phyloP scores from a whole-genome alignment of 1,284 basidiomycete genomes.

The Schizophyllum commune region DNA sequence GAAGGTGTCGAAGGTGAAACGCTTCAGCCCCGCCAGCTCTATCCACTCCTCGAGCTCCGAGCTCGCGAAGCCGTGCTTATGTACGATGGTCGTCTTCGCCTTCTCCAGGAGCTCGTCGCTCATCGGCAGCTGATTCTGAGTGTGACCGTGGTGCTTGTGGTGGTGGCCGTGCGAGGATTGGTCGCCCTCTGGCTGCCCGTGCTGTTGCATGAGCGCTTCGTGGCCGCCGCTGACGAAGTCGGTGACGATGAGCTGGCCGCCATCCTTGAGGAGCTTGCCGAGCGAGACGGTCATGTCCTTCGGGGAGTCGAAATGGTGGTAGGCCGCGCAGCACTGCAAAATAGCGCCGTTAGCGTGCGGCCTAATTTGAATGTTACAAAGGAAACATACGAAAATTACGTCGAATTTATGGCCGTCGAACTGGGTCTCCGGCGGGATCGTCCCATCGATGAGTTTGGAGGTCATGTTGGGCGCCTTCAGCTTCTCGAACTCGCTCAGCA shows the following conservation, averaged over 20 bases:
- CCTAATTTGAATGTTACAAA: neutral
- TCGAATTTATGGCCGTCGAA: slow-evolving; percentile 51
- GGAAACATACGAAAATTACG: slow-evolving; percentile 38
- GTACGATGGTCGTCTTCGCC: neutral
- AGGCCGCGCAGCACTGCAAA: slow-evolving; percentile 53
- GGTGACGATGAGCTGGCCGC: slow-evolving; percentile 51
- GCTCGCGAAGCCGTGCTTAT: slow-evolving; percentile 15
- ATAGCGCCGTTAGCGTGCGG: neutral
- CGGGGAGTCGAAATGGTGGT: slow-evolving; percentile 58
- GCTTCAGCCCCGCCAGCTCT: slow-evolving; percentile 5
- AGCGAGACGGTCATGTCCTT: slow-evolving; percentile 42
- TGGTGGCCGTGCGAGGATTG: slow-evolving; percentile 14
- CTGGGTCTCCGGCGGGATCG: slow-evolving; percentile 23
- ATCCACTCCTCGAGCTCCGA: slow-evolving; percentile 9
- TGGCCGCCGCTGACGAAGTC: slow-evolving; percentile 33
- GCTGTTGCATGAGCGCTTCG: neutral
- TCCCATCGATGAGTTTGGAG: neutral
- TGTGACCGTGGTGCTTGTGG: slow-evolving; percentile 1
- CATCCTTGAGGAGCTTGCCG: slow-evolving; percentile 48
- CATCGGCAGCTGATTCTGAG: neutral
- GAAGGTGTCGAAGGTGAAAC: slow-evolving; percentile 2
- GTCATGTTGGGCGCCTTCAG: neutral
- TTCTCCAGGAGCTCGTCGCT: neutral
- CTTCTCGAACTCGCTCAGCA: slow-evolving; percentile 58
- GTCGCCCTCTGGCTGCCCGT: neutral